Evolutionary conservation across 768 basidiomycete genomes (phyloP), one percentile per base, ranked within the genome.

Genomic region (Leccinellum albellum): DNA sequence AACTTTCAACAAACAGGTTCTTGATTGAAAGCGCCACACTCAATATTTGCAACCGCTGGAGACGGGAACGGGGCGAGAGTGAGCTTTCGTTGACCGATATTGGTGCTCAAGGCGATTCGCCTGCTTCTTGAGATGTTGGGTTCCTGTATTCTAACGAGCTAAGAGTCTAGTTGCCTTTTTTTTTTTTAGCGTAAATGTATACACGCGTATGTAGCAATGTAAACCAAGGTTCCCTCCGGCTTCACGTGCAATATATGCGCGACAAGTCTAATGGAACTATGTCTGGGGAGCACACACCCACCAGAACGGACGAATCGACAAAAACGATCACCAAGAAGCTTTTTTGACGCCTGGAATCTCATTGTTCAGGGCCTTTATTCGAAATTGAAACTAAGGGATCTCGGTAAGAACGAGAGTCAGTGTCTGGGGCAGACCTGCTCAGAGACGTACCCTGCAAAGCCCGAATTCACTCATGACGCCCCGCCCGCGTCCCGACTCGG

Each of bases 391-490:
- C 95, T 97, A 26, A 1, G 65, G 8, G 3, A 10, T 20, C n/a
- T 26, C 20, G 42, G 51, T 49, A 0, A 47, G 32, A 14, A 45
- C 32, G 47, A 23, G 9, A 15, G 20, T 31, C 45, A 3, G 17
- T 37, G 21, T 28, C 29, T n/a, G 17, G 28, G 20, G 21, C 40
- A 42, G 10, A 20, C 5, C 12, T 17, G 17, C 24, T 3, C 35
- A 12, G 53, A 33, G 4, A 75, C 71, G 17, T 65, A 94, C 94
- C 66, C 94, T 80, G 65, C 86, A 91, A 42, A 97, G 70, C 0
- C 83, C 92, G 73, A 97, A 96, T 73, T 95, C 88, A 67, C 87
- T 86, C 63, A 98, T 88, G 31, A 97, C 78, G 53, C 94, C 96
- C 58, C 93, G 81, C 7, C 92, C 94, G 57, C 86, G 79, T 1